Conservation (phyloP, 805 yeast species). For the Scheffersomyces lignosus region DNA sequence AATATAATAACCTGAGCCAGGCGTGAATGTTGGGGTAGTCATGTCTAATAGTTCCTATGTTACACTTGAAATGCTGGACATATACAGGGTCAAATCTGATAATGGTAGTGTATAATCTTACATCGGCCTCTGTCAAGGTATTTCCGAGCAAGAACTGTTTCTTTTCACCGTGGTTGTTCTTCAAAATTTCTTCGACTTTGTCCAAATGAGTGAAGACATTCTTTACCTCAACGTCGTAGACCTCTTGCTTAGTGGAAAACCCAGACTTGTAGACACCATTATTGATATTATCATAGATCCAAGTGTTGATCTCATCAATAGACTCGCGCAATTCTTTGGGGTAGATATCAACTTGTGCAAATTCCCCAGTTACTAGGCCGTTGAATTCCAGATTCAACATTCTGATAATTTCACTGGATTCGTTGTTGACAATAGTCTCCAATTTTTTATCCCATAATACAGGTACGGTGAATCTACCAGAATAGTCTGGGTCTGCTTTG, state of each 20-base stretch:
- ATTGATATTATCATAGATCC: slow-evolving; percentile 85
- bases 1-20: slow-evolving; percentile 83
- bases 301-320: slow-evolving; percentile 75
- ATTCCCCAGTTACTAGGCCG: slow-evolving; percentile 48
- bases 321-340: slow-evolving; percentile 54
- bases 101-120: slow-evolving; percentile 83
- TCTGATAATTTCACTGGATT: slow-evolving; percentile 85
- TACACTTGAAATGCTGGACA: slow-evolving; percentile 94
- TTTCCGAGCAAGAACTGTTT: slow-evolving; percentile 54
- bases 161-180: slow-evolving; percentile 37
- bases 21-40: slow-evolving; percentile 77
- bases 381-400: slow-evolving; percentile 78
- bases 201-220: slow-evolving; percentile 68
- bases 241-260: slow-evolving; percentile 80
- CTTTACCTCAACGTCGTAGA: slow-evolving; percentile 67
- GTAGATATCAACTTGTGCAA: slow-evolving; percentile 56
- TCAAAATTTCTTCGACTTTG: slow-evolving; percentile 62
- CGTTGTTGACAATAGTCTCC: slow-evolving; percentile 85
- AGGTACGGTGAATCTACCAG: slow-evolving; percentile 89
- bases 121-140: slow-evolving; percentile 83
- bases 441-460: slow-evolving; percentile 87
- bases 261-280: slow-evolving; percentile 94
- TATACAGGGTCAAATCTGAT: slow-evolving; percentile 91
- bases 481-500: slow-evolving; percentile 72
- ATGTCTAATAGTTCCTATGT: slow-evolving; percentile 72